Conservation (phyloP, 139 green algal genomes). For the Picochlorum costavermella region DNA sequence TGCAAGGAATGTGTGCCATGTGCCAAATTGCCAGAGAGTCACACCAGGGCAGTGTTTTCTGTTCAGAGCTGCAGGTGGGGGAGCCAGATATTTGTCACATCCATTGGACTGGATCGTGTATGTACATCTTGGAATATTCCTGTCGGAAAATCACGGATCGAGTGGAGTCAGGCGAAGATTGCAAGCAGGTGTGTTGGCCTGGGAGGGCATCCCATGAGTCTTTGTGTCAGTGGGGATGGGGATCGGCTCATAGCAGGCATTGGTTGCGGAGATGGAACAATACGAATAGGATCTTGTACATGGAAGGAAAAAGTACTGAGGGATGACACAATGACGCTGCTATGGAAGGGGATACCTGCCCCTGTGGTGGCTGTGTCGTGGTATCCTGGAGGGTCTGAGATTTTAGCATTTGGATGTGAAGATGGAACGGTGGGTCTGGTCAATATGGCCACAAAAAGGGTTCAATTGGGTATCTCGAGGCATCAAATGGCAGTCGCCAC, state of each 20-base stretch:
- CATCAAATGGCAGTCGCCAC: constrained; percentile 8
- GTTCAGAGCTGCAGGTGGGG: not conserved
- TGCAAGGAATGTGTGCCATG: not conserved
- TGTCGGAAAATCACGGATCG: too few species aligned
- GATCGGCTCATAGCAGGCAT: constrained; percentile 8
- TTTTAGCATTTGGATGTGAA: constrained; percentile 26
- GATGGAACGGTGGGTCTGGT: constrained; percentile 24
- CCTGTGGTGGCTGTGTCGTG: constrained; percentile 20
- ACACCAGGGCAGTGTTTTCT: constrained; percentile 8
- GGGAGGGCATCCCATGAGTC: not conserved
- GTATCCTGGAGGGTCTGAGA: constrained; percentile 2
- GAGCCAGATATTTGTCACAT: not conserved
- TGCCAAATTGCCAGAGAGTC: not conserved
- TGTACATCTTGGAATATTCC: not conserved
- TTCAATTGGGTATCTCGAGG: constrained; percentile 7
- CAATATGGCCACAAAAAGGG: constrained; percentile 1
- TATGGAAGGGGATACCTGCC: constrained; percentile 20
- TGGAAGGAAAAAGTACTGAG: not conserved
- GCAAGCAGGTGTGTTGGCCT: not conserved
- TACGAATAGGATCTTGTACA: constrained; percentile 5
- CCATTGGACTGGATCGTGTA: not conserved
- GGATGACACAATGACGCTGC: not conserved
- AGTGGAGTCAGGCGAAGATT: not conserved
- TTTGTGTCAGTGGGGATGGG: not conserved
- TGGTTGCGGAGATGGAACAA: constrained; percentile 23